Evolutionary conservation across 371 early-diverging fungal genomes (phyloP).

Genomic region (Mortierella sp.): DNA sequence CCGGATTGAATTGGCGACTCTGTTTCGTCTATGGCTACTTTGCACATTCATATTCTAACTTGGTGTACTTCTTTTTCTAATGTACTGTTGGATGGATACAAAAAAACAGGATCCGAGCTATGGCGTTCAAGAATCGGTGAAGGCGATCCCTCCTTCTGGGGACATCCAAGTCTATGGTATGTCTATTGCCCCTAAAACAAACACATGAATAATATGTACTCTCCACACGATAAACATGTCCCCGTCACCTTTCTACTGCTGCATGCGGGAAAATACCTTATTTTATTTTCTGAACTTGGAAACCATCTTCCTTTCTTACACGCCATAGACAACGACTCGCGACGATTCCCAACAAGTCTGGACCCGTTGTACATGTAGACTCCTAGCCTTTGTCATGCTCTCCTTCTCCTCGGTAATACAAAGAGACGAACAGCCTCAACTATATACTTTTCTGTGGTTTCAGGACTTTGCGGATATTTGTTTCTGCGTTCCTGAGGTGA

Average conservation of each 20-base stretch:
- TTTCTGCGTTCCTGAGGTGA: neutral
- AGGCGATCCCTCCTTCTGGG: constrained; percentile 33
- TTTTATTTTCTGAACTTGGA: neutral
- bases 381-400: neutral
- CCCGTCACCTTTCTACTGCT: neutral
- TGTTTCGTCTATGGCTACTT: too few relatives aligned
- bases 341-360: constrained; percentile 29
- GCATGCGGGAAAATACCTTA: neutral
- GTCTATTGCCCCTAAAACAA: neutral
- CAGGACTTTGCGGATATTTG: neutral
- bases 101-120: constrained; percentile 29
- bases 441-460: neutral
- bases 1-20: too few relatives aligned
- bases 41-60: neutral
- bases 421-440: neutral
- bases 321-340: constrained; percentile 15
- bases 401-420: constrained; percentile 1
- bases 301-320: neutral
- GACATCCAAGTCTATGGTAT: constrained; percentile 22
- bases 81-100: neutral
- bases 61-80: neutral
- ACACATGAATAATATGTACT: too few relatives aligned
- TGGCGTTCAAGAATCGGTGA: constrained; percentile 23
- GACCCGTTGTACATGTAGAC: constrained; percentile 12
- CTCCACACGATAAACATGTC: neutral